Conservation (phyloP, 768 basidiomycete species). For the Podaxis sp. region DNA sequence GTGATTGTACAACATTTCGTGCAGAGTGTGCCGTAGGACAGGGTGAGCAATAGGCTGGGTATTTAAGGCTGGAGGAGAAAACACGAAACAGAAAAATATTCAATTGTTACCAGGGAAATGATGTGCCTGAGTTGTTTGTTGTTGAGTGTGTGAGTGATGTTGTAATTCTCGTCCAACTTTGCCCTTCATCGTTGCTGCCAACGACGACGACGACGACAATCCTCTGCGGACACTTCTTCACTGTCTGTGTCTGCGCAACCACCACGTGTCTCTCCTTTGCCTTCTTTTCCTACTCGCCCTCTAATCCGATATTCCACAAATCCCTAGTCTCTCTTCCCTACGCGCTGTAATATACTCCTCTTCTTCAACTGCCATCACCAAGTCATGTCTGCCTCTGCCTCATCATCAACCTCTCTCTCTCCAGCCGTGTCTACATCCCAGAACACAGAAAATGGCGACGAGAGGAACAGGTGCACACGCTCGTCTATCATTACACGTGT, state of each 20-base stretch:
- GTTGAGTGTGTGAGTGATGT: conserved; percentile 11
- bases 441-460: conserved; percentile 63
- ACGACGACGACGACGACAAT: conserved; percentile 26
- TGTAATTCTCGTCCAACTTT: conserved; percentile 2
- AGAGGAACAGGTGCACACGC: conserved; percentile 62
- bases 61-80: not conserved
- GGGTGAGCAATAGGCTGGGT: not conserved
- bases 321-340: conserved; percentile 10
- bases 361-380: conserved; percentile 16
- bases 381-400: conserved; percentile 50
- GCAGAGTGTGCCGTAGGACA: not conserved
- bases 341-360: conserved; percentile 20
- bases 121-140: conserved; percentile 21
- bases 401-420: conserved; percentile 43
- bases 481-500: conserved; percentile 4
- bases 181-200: conserved; percentile 7
- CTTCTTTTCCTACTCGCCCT: conserved; percentile 26
- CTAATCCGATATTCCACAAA: not conserved
- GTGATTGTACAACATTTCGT: not conserved
- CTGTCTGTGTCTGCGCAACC: conserved; percentile 29
- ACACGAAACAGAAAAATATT: not conserved
- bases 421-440: conserved; percentile 52
- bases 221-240: conserved; percentile 26
- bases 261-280: conserved; percentile 25
- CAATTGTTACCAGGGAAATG: conserved; percentile 14